Base-by-base conservation (phyloP, 2,329 filamentous ascomycete species). In the Diaporthe citrichinensis region DNA sequence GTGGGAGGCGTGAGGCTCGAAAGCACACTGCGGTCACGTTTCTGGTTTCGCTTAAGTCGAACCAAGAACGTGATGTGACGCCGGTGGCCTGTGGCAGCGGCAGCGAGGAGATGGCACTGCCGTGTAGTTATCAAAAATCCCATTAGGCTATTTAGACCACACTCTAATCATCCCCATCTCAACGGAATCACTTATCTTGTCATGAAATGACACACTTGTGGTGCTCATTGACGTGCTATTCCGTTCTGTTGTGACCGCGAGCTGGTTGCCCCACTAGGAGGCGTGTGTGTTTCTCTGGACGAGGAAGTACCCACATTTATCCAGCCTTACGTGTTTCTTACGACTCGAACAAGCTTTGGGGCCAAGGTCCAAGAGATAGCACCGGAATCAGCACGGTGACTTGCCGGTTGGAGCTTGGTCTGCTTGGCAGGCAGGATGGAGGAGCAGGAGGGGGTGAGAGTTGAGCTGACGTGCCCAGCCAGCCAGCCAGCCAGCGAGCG, bases 331-430 rank as follows among this genome's bases (percentile, higher is more conserved):
- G 31, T 28, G 65, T 69, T 55, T 69, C 34, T 39, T 31, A 51
- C 49, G 65, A 55, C 65, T n/a, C 65, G 49, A 23, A 69, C 65
- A 69, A 69, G 65, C 65, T 55, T 68, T 28, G 7, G 2, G 49
- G 65, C 65, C 49, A 69, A 69, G 61, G 49, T n/a, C 34, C 46
- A 69, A 69, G 41, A 69, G 65, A 55, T 69, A 69, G 41, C 4
- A 49, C n/a, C n/a, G 39, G 36, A 17, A 36, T 39, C 23, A 46
- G 25, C 61, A 25, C 7, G 23, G 41, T 5, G 49, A 41, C 65
- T 34, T 69, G 49, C 65, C 28, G 28, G 46, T 23, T 53, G 46
- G 46, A 55, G 46, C 31, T 53, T 53, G 62, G 31, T 12, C 12
- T 51, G 55, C 59, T 65, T 65, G 59, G 59, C 61, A 17, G 10